Evolutionary conservation across 441 rosid genomes (phyloP).

Genomic region (Aquilaria agallochum): DNA sequence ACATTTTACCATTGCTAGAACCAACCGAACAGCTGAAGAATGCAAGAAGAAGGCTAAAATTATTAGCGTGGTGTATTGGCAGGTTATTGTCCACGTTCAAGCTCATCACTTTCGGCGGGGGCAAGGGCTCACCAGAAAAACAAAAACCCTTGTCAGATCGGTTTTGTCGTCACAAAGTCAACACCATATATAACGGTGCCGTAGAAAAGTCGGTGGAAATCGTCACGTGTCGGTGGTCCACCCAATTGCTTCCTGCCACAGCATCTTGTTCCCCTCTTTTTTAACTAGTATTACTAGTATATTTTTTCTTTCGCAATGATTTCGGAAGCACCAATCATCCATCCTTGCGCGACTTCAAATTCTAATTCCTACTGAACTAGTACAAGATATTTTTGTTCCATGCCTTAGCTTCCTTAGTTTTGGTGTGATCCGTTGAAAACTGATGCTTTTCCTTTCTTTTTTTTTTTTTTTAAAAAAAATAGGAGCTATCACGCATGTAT

Average conservation of each 20-base stretch:
- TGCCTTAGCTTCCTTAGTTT: no score
- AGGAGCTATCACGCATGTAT: background rate
- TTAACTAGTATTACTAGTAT: no score
- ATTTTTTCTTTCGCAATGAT: background rate
- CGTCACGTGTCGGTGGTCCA: conserved; percentile 66
- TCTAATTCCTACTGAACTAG: no score
- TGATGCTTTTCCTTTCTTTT: background rate
- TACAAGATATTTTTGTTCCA: no score
- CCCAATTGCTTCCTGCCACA: conserved; percentile 14
- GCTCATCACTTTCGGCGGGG: conserved; percentile 38
- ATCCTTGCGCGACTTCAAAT: no score
- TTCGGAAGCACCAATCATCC: no score
- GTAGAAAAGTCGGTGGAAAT: conserved; percentile 52
- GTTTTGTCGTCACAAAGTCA: conserved; percentile 29
- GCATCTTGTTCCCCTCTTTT: conserved; percentile 3
- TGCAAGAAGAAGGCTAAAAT: no score
- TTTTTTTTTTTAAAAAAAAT: background rate
- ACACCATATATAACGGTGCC: conserved; percentile 22
- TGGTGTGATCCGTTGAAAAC: no score
- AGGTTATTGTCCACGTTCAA: conserved; percentile 16
- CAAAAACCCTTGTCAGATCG: background rate
- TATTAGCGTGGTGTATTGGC: no score
- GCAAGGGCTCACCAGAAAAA: background rate
- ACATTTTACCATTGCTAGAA: no score
- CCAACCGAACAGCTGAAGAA: no score